phyloP scores from a whole-genome alignment of 352 stramenopile genomes.

The Pilasporangium apinafurcum region DNA sequence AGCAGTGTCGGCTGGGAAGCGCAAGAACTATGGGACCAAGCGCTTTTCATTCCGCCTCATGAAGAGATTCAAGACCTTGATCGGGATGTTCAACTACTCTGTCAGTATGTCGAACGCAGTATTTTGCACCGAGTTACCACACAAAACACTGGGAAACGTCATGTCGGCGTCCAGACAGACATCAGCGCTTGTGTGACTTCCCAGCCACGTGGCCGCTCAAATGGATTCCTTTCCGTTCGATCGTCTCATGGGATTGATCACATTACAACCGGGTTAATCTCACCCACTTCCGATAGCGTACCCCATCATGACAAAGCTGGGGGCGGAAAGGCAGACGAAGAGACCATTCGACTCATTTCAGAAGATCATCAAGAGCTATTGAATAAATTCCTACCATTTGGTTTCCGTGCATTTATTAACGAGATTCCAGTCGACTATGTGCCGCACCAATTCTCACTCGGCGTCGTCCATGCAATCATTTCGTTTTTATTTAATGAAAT shows the following conservation, averaged over 20 bases:
- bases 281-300: too few relatives aligned
- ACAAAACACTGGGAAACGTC: background rate
- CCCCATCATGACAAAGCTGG: too few relatives aligned
- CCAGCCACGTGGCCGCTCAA: slow-evolving; percentile 6
- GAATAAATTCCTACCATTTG: slow-evolving; percentile 21
- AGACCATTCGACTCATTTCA: background rate
- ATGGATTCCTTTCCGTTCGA: slow-evolving; percentile 8
- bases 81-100: slow-evolving; percentile 23
- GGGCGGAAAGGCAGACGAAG: background rate
- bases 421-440: slow-evolving; percentile 25
- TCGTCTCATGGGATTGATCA: too few relatives aligned
- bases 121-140: slow-evolving; percentile 10
- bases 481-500: slow-evolving; percentile 46
- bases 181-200: slow-evolving; percentile 17
- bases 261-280: too few relatives aligned
- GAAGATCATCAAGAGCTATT: slow-evolving; percentile 22
- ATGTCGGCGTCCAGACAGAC: slow-evolving; percentile 21
- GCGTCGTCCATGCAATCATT: slow-evolving; percentile 27
- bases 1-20: slow-evolving; percentile 38
- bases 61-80: slow-evolving; percentile 48
- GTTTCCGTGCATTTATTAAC: slow-evolving; percentile 19
- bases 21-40: slow-evolving; percentile 48
- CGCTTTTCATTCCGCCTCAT: slow-evolving; percentile 44
- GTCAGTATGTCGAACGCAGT: slow-evolving; percentile 21
- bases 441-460: slow-evolving; percentile 27